Percentiles rank a stretch among this genome's conserved stretches.
Evolutionary conservation across 306 rosid species (phyloP).

Genomic region (Cicer bijugum): DNA sequence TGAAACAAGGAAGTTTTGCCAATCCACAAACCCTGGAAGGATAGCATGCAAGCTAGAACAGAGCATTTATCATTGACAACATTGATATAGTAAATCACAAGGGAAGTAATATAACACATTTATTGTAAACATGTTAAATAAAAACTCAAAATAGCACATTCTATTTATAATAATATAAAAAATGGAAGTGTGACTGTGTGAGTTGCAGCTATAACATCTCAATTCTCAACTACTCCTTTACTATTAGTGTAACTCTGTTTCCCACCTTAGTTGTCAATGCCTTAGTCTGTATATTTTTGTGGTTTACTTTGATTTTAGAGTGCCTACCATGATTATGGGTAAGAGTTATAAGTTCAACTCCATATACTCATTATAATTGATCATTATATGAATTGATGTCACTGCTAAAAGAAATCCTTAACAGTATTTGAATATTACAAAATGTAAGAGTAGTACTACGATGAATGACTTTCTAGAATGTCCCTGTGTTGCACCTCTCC

Average conservation of each 20-base stretch:
- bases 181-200: slow-evolving; percentile 14
- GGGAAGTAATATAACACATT: slow-evolving; percentile 4
- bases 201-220: slow-evolving; percentile 1
- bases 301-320: neutral
- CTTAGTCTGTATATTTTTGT: neutral
- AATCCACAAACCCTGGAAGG: slow-evolving; percentile 71
- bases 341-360: neutral
- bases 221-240: neutral
- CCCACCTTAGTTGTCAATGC: neutral
- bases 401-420: neutral
- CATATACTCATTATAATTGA: neutral
- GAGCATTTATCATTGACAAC: slow-evolving; percentile 40
- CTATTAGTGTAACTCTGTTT: neutral
- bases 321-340: neutral
- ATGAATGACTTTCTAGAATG: too few relatives aligned
- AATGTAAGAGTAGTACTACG: neutral
- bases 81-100: neutral
- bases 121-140: slow-evolving; percentile 4
- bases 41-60: slow-evolving; percentile 64
- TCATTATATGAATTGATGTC: neutral
- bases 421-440: neutral
- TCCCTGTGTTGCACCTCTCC: too few relatives aligned
- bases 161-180: neutral
- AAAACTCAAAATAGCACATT: neutral
- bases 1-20: slow-evolving; percentile 69